phyloP scores from a whole-genome alignment of 2,329 filamentous ascomycete species.

The Colletotrichum tofieldiae region DNA sequence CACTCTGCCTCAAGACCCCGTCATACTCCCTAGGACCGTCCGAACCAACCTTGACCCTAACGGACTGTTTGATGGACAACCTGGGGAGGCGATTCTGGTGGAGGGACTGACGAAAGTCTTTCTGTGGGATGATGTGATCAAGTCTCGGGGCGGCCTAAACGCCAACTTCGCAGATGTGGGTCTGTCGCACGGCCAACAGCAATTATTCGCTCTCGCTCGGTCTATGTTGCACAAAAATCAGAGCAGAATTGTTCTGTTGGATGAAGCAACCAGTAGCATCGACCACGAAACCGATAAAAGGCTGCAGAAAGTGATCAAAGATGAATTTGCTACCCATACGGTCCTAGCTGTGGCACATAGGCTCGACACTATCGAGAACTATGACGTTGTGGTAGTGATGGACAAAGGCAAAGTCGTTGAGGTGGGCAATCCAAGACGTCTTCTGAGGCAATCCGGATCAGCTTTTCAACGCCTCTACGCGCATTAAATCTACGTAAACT shows the following conservation, averaged over 20 bases:
- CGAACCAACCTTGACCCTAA: conserved; percentile 46
- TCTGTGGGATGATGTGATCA: conserved; percentile 31
- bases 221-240: conserved; percentile 48
- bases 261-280: conserved; percentile 53
- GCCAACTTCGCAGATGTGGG: not conserved
- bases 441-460: not conserved
- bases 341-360: conserved; percentile 49
- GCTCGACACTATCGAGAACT: conserved; percentile 42
- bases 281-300: conserved; percentile 49
- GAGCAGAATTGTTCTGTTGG: conserved; percentile 51
- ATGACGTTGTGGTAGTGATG: conserved; percentile 25
- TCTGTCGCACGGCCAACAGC: conserved; percentile 52
- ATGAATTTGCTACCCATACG: conserved; percentile 33
- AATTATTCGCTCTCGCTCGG: conserved; percentile 52
- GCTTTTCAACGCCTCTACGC: not conserved
- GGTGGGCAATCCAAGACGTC: conserved; percentile 12
- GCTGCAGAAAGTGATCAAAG: conserved; percentile 45
- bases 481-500: not conserved
- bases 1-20: conserved; percentile 44
- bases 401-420: conserved; percentile 22
- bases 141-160: conserved; percentile 33
- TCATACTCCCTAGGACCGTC: conserved; percentile 39
- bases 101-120: conserved; percentile 35
- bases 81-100: conserved; percentile 44
- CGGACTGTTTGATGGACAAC: conserved; percentile 31